Evolutionary conservation across 129 eudicot genomes (phyloP), one percentile per base, ranked within the genome.

Genomic region (Flaveria linearis): DNA sequence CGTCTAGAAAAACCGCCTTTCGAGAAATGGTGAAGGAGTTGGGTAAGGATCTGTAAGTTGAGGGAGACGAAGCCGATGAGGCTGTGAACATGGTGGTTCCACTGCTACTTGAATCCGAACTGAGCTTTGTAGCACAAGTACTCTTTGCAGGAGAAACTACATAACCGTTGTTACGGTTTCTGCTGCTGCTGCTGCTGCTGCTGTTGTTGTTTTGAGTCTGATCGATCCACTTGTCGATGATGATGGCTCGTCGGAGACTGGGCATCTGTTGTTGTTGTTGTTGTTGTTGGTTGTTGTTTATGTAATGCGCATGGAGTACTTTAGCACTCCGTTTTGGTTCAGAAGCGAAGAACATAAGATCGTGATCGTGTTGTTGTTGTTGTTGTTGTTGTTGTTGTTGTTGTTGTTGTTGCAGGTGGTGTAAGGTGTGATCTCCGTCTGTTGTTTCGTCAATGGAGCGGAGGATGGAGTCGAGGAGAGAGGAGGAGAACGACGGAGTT

Each of bases 401-500:
- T 20, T 20, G 22, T 20, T 20, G 22, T 10, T 71, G 72, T 3
- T 63, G 71, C 15, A 71, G 57, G 25, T 8, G 4, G 18, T 47
- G 52, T 64, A 47, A 9, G n/a, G n/a, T 45, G 20, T 25, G 33
- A 13, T 63, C 78, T 9, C 30, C 69, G 13, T 66, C 42, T 20
- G 15, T 78, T 25, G 82, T 66, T 51, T 84, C 94, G 58, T 92
- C 98, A 43, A 90, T 92, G 53, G 98, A 92, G 6, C 89, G 90
- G 51, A 86, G 92, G 67, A 92, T 90, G 45, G 98, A 81, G 76
- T 92, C 98, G 15, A 92, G 92, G 55, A 92, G 92, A 36, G 92
- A 86, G 14, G 98, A 92, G 4, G 98, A 92, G 68, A 92, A 92
- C 0, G 98, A 92, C 2, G 94, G 92, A 17, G 74, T 75, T 85